phyloP scores from a whole-genome alignment of 257 asterid species.

The Solanum raphanifolium region DNA sequence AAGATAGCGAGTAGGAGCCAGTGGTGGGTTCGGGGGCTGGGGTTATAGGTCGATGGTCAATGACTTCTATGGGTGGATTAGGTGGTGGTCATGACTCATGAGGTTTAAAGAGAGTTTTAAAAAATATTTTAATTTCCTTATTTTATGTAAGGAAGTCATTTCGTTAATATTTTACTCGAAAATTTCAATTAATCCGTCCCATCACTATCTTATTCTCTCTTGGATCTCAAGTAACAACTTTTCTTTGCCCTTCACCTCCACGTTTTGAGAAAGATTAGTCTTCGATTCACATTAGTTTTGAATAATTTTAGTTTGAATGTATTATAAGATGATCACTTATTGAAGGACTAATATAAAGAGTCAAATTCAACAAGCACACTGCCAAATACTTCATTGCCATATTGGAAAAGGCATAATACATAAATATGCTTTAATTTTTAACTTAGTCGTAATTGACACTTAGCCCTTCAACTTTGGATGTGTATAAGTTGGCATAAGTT shows the following conservation, averaged over 20 bases:
- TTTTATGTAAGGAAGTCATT: not conserved
- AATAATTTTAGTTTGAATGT: not conserved
- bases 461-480: too few relatives aligned
- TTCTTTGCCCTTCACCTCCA: not conserved
- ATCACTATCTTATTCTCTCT: not conserved
- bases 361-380: not conserved
- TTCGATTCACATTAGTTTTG: not conserved
- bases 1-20: too few relatives aligned
- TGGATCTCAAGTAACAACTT: not conserved
- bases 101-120: too few relatives aligned
- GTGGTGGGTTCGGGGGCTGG: too few relatives aligned
- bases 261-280: not conserved
- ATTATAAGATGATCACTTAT: not conserved
- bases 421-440: too few relatives aligned
- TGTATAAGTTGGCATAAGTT: too few relatives aligned
- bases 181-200: not conserved
- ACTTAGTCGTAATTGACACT: too few relatives aligned
- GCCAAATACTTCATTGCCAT: not conserved
- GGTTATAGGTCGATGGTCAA: accelerated
- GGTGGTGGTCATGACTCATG: too few relatives aligned
- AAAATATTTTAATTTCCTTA: too few relatives aligned
- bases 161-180: not conserved
- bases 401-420: not conserved
- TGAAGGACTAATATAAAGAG: not conserved
- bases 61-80: too few relatives aligned